Percentiles rank a stretch among this genome's conserved stretches.
phyloP scores from a whole-genome alignment of 495 filamentous ascomycete species.

The Chlorociboria aeruginascens region DNA sequence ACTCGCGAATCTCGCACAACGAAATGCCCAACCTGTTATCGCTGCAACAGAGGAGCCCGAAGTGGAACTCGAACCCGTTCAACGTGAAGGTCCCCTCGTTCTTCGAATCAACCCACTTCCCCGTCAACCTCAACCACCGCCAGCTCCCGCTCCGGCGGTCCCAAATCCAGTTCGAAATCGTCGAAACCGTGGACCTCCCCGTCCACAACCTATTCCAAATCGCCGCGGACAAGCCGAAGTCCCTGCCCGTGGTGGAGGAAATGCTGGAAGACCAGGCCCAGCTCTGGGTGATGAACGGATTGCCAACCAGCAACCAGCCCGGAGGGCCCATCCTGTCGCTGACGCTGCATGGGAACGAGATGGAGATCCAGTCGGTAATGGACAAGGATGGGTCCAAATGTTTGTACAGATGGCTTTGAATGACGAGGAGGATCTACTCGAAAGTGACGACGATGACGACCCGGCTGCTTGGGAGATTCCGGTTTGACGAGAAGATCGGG shows the following conservation, averaged over 20 bases:
- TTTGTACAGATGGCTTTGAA: conserved; percentile 41
- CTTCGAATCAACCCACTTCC: conserved; percentile 32
- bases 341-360: conserved; percentile 6
- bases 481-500: conserved; percentile 10
- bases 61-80: conserved; percentile 13
- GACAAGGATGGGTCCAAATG: conserved; percentile 38
- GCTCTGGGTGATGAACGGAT: not conserved
- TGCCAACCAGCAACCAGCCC: not conserved
- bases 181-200: conserved; percentile 2
- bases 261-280: not conserved
- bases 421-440: conserved; percentile 37
- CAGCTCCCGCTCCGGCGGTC: conserved; percentile 2
- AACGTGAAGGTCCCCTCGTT: conserved; percentile 40
- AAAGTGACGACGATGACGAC: conserved; percentile 26
- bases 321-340: not conserved
- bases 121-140: conserved; percentile 6
- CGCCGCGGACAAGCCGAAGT: not conserved
- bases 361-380: conserved; percentile 5
- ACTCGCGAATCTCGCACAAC: not conserved
- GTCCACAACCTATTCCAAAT: not conserved
- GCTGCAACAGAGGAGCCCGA: not conserved
- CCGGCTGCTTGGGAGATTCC: conserved; percentile 19
- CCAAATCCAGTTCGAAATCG: conserved; percentile 4
- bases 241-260: not conserved
- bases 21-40: too few species aligned